Conservation (phyloP, 148 eudicot species). For the Oxyria digyna region DNA sequence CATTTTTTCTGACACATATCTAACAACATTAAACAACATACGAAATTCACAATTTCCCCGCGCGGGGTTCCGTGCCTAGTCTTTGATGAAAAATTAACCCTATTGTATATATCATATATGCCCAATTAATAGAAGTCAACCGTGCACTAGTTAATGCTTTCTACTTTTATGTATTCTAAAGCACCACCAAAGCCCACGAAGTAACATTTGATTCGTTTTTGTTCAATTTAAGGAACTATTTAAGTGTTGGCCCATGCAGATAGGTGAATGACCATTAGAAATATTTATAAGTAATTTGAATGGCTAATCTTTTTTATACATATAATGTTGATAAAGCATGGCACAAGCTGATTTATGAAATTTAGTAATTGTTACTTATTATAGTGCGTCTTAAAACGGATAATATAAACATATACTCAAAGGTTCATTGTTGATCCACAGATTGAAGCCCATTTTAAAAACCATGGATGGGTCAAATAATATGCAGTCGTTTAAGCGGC, state of each 20-base stretch:
- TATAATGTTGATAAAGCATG: neutral
- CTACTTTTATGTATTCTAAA: neutral
- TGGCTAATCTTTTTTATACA: neutral
- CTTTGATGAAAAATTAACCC: neutral
- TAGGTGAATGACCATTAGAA: neutral
- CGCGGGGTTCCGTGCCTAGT: no score
- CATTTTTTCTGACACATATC: no score
- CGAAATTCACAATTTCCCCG: no score
- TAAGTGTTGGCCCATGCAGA: neutral
- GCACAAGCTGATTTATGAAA: neutral
- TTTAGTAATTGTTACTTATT: neutral
- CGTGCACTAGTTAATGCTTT: neutral
- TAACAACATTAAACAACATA: no score
- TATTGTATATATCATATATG: neutral
- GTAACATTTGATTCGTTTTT: neutral
- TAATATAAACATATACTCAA: neutral
- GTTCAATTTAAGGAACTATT: neutral
- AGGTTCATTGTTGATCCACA: neutral
- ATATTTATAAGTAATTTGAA: neutral
- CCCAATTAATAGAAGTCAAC: neutral
- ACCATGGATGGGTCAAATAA: neutral
- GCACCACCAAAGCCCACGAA: neutral
- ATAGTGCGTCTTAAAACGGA: neutral
- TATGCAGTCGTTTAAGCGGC: no score
- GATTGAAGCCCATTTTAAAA: neutral